Evolutionary conservation across 1,284 basidiomycete genomes (phyloP), one percentile per base, ranked within the genome.

Genomic region (Cutaneotrichosporon sp.): DNA sequence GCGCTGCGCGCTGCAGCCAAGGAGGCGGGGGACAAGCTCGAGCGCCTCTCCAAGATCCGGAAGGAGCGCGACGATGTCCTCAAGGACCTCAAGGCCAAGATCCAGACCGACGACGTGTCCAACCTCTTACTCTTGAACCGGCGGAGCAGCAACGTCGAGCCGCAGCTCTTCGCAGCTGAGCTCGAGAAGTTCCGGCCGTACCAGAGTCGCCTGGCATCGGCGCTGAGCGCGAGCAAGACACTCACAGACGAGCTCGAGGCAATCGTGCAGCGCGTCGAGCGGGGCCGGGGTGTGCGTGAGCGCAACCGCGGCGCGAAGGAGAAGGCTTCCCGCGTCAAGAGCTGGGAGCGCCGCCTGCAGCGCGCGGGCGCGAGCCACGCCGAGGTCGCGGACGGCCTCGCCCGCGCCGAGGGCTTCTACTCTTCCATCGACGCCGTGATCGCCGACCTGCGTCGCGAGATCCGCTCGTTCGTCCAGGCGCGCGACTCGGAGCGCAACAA

Each of bases 101-200:
- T 98, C 51, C 97, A 97, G 85, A 84, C 85, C 31, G 97, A 99
- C 79, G 97, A 99, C 71, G 95, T 99, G 10, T 98, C 95, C 0
- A 93, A 97, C 74, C 83, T 97, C 0, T 85, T 99, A 1, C 86
- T 99, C 2, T 85, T 98, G 56, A 97, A 97, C 74, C 87, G 92
- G 16, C 89, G 94, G 18, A 89, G 92, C 64, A 85, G 87, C 27
- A 87, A 87, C 42, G 89, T 91, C 5, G 93, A 98, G 69, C 88
- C 90, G 0, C 85, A 91, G 1, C 83, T 98, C 18, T 98, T 98
- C 71, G 91, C 92, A 0, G 85, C 88, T 7, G 95, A 98, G 78
- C 85, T 98, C 18, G 95, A 97, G 78, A 98, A 98, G 80, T 98
- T 97, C 82, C 84, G 87, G 24, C 91, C 94, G 1, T 94, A 92